Base-by-base conservation (phyloP, 1,284 basidiomycete genomes). In the Exsudoporus floridanus region DNA sequence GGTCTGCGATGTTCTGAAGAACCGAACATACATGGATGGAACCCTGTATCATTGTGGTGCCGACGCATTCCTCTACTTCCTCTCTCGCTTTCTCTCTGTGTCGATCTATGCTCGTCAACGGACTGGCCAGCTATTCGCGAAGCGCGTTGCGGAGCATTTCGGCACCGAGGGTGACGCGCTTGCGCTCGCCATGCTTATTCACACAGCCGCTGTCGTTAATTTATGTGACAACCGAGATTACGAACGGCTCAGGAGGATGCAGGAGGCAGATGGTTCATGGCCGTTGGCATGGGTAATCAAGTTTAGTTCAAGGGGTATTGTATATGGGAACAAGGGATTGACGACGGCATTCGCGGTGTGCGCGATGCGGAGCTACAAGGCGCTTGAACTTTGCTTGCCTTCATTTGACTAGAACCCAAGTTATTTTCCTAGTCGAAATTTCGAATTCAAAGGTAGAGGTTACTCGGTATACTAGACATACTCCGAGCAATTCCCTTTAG, bases 321-420 rank as follows among this genome's bases (percentile, higher is more conserved):
- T 52, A 38, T 46, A 59, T 2, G 63, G 61, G 39, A 62, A 64
- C 23, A 44, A 46, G 38, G 61, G 63, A 0, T 5, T 64, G 39
- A 62, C 60, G 37, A 65, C 60, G 21, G 61, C 63, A 9, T 27
- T 63, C 35, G 61, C 61, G 0, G 42, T 64, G 1, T 61, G 50
- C 1, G 58, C 63, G 6, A 61, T 65, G 12, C 49, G 51, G 10
- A 33, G 19, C 30, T 55, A 63, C 28, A 53, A 8, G 21, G 58
- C 54, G 5, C 25, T 63, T 16, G 62, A 65, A 5, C 19, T 31
- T 38, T 38, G 52, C 8, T 33, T 63, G 40, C 37, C 45, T 16
- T 52, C 49, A 7, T 55, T 46, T 33, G 58, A 60, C 9, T 58
- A 48, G 40, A 8, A 5, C 10, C 16, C 25, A 2, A 8, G 18